These are phyloP conservation scores for Neopestalotiopsis sp. DNA, from an alignment of 2,329 filamentous ascomycete species.

Conservation along the genomic window DNA sequence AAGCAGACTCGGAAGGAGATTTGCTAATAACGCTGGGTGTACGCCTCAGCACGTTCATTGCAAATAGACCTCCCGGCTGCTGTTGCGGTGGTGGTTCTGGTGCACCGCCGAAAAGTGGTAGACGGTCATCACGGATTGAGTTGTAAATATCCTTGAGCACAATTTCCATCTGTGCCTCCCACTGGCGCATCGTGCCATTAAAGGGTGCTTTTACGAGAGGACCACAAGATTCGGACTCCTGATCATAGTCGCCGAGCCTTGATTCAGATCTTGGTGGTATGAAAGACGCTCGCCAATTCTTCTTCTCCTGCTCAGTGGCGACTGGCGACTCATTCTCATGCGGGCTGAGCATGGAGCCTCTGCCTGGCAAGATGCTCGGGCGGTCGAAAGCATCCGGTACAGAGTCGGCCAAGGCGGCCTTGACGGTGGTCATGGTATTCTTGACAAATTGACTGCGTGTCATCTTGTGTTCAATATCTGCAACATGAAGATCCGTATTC, in stretches of 20 bases:
- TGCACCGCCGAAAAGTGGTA: constrained; percentile 77
- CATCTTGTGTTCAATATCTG: constrained; percentile 97
- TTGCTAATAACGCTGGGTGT: constrained; percentile 93
- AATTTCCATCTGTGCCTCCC: constrained; percentile 89
- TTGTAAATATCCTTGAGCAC: constrained; percentile 91
- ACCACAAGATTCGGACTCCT: constrained; percentile 63
- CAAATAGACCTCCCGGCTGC: constrained; percentile 71
- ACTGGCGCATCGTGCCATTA: constrained; percentile 75
- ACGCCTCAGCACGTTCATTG: constrained; percentile 79
- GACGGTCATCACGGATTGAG: constrained; percentile 84
- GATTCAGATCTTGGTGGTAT: constrained; percentile 53
- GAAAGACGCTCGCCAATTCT: constrained; percentile 49
- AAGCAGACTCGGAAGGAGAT: constrained; percentile 81
- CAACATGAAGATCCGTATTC: constrained; percentile 94
- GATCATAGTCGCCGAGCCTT: constrained; percentile 43
- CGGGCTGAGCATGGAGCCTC: constrained; percentile 32
- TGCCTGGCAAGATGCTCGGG: constrained; percentile 58
- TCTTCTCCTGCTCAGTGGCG: constrained; percentile 28
- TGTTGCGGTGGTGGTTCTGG: constrained; percentile 50
- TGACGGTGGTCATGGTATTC: constrained; percentile 92
- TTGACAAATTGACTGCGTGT: constrained; percentile 92
- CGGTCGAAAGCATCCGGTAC: constrained; percentile 69
- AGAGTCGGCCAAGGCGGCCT: constrained; percentile 75
- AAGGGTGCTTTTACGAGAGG: constrained; percentile 80
- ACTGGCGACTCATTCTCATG: constrained; percentile 27